A percentile compares a stretch with the other conserved stretches of the same genome.
Evolutionary conservation across 2,329 filamentous ascomycete species (phyloP).

Genomic region (Diplocarpon mali): DNA sequence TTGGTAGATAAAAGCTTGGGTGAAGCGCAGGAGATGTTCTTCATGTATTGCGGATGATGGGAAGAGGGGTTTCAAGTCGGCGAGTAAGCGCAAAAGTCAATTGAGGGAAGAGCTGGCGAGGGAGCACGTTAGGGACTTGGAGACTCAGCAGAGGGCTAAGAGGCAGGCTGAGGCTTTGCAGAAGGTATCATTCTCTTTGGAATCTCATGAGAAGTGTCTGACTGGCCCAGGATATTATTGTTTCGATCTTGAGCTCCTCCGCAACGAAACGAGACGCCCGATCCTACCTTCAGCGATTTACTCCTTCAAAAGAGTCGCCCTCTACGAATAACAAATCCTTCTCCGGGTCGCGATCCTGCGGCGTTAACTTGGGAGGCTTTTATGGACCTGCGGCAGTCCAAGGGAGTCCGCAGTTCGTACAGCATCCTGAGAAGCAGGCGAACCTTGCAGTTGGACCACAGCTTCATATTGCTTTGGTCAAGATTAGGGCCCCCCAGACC

Average conservation of each 20-base stretch:
- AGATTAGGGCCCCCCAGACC: slow-evolving; percentile 63
- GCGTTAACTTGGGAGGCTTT: slow-evolving; percentile 50
- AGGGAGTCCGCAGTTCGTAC: slow-evolving; percentile 48
- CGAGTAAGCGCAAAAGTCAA: slow-evolving; percentile 12
- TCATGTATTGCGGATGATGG: slow-evolving; percentile 3
- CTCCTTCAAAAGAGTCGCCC: slow-evolving; percentile 30
- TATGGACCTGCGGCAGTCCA: slow-evolving; percentile 49
- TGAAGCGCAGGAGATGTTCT: slow-evolving; percentile 10
- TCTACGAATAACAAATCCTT: not conserved
- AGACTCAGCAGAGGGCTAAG: slow-evolving; percentile 30
- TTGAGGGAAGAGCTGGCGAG: slow-evolving; percentile 21
- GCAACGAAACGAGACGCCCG: slow-evolving; percentile 89
- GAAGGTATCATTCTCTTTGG: slow-evolving; percentile 30
- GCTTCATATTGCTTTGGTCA: slow-evolving; percentile 74
- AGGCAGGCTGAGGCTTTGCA: slow-evolving; percentile 38
- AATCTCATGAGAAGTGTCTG: not conserved
- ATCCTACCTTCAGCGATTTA: slow-evolving; percentile 82
- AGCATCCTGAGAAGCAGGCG: slow-evolving; percentile 30
- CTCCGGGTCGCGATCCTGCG: slow-evolving; percentile 23
- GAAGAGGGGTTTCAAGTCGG: slow-evolving; percentile 10
- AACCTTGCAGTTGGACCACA: slow-evolving; percentile 21
- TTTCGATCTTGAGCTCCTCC: slow-evolving; percentile 77
- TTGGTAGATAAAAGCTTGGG: slow-evolving; percentile 23
- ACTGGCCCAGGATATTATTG: slow-evolving; percentile 63
- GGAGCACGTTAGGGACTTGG: slow-evolving; percentile 22